These are phyloP conservation scores for Paramecium primaurelia DNA, from an alignment of 73 alveolate species.

Conservation along the genomic window DNA sequence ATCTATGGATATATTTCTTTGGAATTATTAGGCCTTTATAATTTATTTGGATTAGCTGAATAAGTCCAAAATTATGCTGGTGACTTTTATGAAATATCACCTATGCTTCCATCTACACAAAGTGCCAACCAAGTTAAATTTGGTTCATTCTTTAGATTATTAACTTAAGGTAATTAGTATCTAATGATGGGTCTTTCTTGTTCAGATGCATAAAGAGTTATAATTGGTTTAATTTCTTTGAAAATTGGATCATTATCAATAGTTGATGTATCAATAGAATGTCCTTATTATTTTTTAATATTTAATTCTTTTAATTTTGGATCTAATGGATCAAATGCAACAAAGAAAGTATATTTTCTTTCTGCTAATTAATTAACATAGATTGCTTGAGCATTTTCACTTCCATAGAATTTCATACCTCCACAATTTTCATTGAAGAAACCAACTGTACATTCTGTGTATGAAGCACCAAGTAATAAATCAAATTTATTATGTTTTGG, in stretches of 20 bases:
- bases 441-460: conserved; percentile 23
- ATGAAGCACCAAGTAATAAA: neutral
- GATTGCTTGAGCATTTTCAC: neutral
- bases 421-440: conserved; percentile 40
- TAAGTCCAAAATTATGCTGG: conserved; percentile 22
- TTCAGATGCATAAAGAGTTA: conserved; percentile 32
- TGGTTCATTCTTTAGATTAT: neutral
- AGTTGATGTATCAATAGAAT: neutral
- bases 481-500: conserved; percentile 17
- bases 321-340: neutral
- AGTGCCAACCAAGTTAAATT: conserved; percentile 24
- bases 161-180: neutral
- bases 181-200: conserved; percentile 10
- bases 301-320: neutral
- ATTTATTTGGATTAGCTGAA: neutral
- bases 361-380: neutral
- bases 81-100: neutral
- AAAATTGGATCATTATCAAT: neutral
- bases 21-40: neutral
- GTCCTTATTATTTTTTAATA: neutral
- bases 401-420: conserved; percentile 8
- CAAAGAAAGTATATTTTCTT: conserved; percentile 32
- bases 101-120: conserved; percentile 43
- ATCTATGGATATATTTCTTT: conserved; percentile 28
- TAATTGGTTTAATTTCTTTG: neutral